These are phyloP conservation scores for Starmerella floris DNA, from an alignment of 805 yeast genomes.

Conservation along the genomic window DNA sequence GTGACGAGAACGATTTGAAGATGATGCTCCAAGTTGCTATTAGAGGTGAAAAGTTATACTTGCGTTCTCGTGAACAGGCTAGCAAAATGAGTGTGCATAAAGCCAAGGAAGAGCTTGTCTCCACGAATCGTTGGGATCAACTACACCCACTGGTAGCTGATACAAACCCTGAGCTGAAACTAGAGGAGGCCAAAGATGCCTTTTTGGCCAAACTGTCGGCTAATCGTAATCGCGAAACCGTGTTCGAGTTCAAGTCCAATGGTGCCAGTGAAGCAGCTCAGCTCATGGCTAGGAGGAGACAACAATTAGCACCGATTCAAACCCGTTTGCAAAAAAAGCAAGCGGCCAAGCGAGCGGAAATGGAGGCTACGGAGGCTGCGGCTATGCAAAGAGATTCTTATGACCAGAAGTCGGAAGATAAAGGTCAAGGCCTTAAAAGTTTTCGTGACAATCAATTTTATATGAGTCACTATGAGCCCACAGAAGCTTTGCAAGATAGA, in stretches of 20 bases:
- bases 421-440: slow-evolving; percentile 17
- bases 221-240: slow-evolving; percentile 71
- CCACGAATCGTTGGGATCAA: slow-evolving; percentile 59
- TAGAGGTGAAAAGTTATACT: slow-evolving; percentile 79
- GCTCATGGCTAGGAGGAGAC: slow-evolving; percentile 75
- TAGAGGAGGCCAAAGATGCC: slow-evolving; percentile 64
- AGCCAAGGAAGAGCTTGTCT: slow-evolving; percentile 54
- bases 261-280: slow-evolving; percentile 45
- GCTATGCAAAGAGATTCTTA: slow-evolving; percentile 25
- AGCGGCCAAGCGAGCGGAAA: slow-evolving; percentile 50
- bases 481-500: slow-evolving; percentile 64
- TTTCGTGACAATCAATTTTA: slow-evolving; percentile 69
- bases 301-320: slow-evolving; percentile 80
- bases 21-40: slow-evolving; percentile 55
- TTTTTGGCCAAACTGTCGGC: slow-evolving; percentile 61
- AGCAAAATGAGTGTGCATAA: slow-evolving; percentile 76
- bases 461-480: slow-evolving; percentile 82
- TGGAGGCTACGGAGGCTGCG: slow-evolving; percentile 29
- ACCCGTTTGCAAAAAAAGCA: slow-evolving; percentile 57
- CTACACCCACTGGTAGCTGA: slow-evolving; percentile 54
- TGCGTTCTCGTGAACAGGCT: slow-evolving; percentile 75
- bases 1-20: slow-evolving; percentile 50
- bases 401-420: not conserved
- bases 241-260: slow-evolving; percentile 67
- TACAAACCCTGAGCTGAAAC: slow-evolving; percentile 42